Conservation (phyloP, 2,329 filamentous ascomycete species). For the Calonectria fujianensis region DNA sequence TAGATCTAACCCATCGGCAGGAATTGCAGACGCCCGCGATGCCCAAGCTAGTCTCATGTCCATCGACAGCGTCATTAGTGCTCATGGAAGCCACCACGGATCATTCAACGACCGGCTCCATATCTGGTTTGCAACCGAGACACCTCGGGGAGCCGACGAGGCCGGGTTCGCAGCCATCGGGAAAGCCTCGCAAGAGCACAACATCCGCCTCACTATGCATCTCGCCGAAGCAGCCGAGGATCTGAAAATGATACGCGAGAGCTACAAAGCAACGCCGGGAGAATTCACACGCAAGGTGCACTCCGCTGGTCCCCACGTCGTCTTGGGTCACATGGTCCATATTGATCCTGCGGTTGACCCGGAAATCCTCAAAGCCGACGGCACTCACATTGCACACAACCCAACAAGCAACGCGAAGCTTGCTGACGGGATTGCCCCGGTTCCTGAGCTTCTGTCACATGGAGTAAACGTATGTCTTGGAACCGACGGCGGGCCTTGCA, state of each 20-base stretch:
- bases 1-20: neutral
- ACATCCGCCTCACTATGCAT: conserved; percentile 9
- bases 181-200: neutral
- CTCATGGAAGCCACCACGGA: neutral
- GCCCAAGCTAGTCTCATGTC: conserved; percentile 9
- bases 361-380: neutral
- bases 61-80: neutral
- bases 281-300: conserved; percentile 16
- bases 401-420: conserved; percentile 9
- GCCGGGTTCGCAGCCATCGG: neutral
- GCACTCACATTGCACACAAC: conserved; percentile 12
- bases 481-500: neutral
- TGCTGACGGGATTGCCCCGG: neutral
- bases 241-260: neutral
- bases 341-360: neutral
- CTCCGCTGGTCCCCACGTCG: neutral
- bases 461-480: conserved; percentile 1
- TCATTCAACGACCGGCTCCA: conserved; percentile 1
- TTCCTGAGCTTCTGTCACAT: neutral
- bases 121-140: neutral
- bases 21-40: conserved; percentile 12
- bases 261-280: neutral
- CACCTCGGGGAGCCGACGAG: neutral
- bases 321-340: neutral
- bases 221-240: neutral